Evolutionary conservation across 177 flowering plant species (phyloP).

Genomic region (Telopea speciosissima): DNA sequence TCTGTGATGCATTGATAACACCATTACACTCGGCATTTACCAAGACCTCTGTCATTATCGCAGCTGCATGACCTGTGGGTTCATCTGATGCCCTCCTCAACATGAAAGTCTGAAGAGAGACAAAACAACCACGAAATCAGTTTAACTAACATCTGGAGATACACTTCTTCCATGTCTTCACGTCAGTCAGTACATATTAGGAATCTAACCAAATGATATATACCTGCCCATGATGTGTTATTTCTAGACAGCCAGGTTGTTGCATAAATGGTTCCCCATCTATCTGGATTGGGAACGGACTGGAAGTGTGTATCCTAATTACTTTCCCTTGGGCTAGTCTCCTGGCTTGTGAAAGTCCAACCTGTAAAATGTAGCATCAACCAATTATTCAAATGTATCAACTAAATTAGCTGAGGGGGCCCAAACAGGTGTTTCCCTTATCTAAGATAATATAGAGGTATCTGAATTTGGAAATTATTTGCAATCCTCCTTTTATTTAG

Average conservation of each 20-base stretch:
- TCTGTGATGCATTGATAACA: conserved; percentile 60
- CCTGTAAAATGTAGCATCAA: conserved; percentile 28
- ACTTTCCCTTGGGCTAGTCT: conserved; percentile 62
- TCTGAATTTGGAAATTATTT: neutral
- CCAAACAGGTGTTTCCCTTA: neutral
- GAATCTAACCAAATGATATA: neutral
- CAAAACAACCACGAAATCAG: neutral
- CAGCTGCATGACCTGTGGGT: conserved; percentile 70
- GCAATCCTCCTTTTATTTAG: neutral
- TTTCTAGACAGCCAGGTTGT: conserved; percentile 58
- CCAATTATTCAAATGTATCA: neutral
- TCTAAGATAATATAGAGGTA: neutral
- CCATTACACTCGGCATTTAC: conserved; percentile 65
- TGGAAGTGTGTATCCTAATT: conserved; percentile 42
- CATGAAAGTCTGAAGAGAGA: conserved; percentile 60
- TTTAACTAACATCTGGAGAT: neutral
- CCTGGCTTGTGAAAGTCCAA: conserved; percentile 74
- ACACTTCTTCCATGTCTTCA: neutral
- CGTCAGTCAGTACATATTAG: too few relatives aligned
- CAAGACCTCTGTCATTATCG: conserved; percentile 64
- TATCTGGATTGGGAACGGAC: conserved; percentile 72
- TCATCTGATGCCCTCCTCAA: conserved; percentile 59
- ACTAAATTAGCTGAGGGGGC: neutral
- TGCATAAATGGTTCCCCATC: conserved; percentile 80
- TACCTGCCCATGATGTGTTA: conserved; percentile 75